Evolutionary conservation across 2,329 filamentous ascomycete species (phyloP), one percentile per base, ranked within the genome.

Genomic region (Paracoccidioides brasiliensis): DNA sequence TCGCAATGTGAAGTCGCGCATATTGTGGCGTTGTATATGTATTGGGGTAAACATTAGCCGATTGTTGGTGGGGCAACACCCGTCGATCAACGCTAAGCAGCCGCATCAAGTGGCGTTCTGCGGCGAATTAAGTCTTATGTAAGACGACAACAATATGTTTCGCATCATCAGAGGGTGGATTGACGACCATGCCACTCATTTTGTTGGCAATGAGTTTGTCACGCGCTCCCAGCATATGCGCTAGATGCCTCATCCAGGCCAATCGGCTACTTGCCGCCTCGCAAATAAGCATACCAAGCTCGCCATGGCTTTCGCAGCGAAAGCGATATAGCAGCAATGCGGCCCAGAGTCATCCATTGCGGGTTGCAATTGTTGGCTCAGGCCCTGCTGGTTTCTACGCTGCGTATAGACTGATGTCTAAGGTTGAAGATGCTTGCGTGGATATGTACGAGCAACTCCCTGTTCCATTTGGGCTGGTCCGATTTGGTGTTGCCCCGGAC

Each of bases 371-470:
- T 59, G 81, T 97, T 62, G 93, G 91, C 53, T 96, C 93, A 33
- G 93, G 93, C 0, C 93, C 93, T 1, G 93, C 93, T 10, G 93
- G 93, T 2, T 98, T 97, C 75, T 98, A 98, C 68, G 88, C 91
- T 0, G 85, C 93, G 0, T 88, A 93, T 65, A 82, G 90, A 56
- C 79, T 95, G 55, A 84, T 97, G 78, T 80, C 81, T 54, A 88
- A 84, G 64, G 78, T 93, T 41, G 77, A 83, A 28, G 76, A 84
- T 66, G 83, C 85, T 0, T 78, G 80, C 52, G 80, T 98, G 28
- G 91, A 97, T 71, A 97, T 98, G 91, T 98, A 95, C 67, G 93
- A 98, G 72, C 83, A 88, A 33, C 74, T 97, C 42, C 93, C 93
- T 0, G 90, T 95, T 3, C 93, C 93, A 0, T 98, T 88, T 67